Evolutionary conservation across 192 early-diverging fungal genomes (phyloP), one percentile per base, ranked within the genome.

Genomic region (Backusella luteola): DNA sequence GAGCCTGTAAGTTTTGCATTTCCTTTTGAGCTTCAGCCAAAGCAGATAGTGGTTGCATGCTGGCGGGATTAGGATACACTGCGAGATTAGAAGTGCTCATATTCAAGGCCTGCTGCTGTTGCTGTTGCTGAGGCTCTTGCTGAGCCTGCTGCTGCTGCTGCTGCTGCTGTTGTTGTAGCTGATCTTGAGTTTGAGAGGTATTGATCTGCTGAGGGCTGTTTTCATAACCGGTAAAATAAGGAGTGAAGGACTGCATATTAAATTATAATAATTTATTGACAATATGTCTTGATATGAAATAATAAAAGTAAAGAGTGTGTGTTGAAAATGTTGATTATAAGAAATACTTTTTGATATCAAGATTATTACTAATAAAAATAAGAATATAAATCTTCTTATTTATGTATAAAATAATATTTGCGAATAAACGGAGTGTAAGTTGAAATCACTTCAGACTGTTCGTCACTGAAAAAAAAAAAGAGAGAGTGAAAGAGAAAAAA

Each of bases 1-100:
- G 53, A 11, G 19, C 19, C 21, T 56, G 53, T 9, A 56, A 56
- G 19, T 21, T 56, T 19, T 69, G 83, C 70, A 71, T 83, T 75
- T 79, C 81, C 23, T 56, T 56, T 34, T 26, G 53, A 66, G 46
- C 49, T 74, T 77, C 11, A 80, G 78, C 56, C 74, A 85, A 66
- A 78, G 84, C 26, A 77, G 81, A 44, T 77, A 79, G 36, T 78
- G 79, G 38, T 76, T 81, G 19, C 74, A 77, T 9, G 77, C 78
- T 17, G 74, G 80, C 21, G 69, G 77, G 23, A 77, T 80, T 29
- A 77, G 80, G 75, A 76, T 84, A 44, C 76, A 75, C 26, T 76
- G 74, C 17, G 73, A 84, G 76, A 74, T 80, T 21, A 81, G 66
- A 67, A 80, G 38, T 41, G 76, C 74, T 17, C 69, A 80, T 32